Base-by-base conservation (phyloP, 257 asterid genomes). In the Penstemon newberryi region DNA sequence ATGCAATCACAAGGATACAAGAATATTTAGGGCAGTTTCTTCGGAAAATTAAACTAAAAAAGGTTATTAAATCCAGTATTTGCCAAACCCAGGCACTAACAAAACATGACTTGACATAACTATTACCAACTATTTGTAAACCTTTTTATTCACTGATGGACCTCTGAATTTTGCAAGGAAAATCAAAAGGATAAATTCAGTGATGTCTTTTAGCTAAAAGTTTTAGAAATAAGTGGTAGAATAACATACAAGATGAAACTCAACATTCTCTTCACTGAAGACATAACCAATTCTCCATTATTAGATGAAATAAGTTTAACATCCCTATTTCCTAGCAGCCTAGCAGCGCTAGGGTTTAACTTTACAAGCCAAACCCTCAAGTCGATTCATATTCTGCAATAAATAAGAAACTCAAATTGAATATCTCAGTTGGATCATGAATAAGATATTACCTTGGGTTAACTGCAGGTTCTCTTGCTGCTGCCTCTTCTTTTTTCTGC, bases 401-500 rank as follows among this genome's bases (percentile, higher is more conserved):
- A 60, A 60, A 59, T 37, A 38, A 60, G 49, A 38, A 25, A 12
- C 65, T 2, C 65, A 39, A 8, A 40, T 12, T 60, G 50, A 60
- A 60, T 40, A 43, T 25, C 33, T 59, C 8, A 6, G 13, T 63
- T 40, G 44, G 59, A 55, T 55, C 15, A 53, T 47, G 47, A 56
- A 37, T 59, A 59, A 53, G 46, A 61, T 12, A 50, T 40, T 83
- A 89, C 98, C 96, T 85, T 66, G 67, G 84, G 37, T 73, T 81
- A 12, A 74, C 77, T 66, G 70, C 70, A 50, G 83, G 71, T 55
- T 75, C 77, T 60, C 63, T 82, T 61, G 80, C 75, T 39, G 78
- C 61, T n/a, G 85, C 70, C 46, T 69, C 82, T 19, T 73, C 87
- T 60, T 81, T 84, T 78, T 87, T 90, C 98, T 92, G 90, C 76